Evolutionary conservation across 2,329 filamentous ascomycete species (phyloP).

Genomic region (Geosmithia morbida): DNA sequence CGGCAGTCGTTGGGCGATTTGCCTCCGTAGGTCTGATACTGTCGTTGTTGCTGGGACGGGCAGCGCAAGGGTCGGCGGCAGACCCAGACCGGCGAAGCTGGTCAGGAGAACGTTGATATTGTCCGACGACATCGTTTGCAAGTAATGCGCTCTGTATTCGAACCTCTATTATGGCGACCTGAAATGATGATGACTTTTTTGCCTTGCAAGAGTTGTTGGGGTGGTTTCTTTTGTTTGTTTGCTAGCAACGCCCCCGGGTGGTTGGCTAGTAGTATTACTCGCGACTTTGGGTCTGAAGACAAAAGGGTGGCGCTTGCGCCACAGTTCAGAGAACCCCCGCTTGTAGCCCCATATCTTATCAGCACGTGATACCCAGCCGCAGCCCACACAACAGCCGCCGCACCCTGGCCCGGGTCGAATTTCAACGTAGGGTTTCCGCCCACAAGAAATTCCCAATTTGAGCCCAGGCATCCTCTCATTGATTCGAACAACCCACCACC

Average conservation of each 20-base stretch:
- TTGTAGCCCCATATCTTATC: slow-evolving; percentile 7
- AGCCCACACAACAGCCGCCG: slow-evolving; percentile 13
- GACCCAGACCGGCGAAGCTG: slow-evolving; percentile 67
- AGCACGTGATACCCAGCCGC: slow-evolving; percentile 17
- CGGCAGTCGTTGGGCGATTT: slow-evolving; percentile 47
- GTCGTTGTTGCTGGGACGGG: slow-evolving; percentile 51
- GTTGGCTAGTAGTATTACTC: too few relatives aligned
- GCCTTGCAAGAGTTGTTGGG: neutral
- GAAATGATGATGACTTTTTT: neutral
- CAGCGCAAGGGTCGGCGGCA: slow-evolving; percentile 74
- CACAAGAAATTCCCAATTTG: slow-evolving; percentile 31
- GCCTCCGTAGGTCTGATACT: slow-evolving; percentile 50
- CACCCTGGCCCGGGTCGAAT: slow-evolving; percentile 18
- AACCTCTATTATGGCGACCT: neutral
- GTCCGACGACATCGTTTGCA: slow-evolving; percentile 32
- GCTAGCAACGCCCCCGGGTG: too few relatives aligned
- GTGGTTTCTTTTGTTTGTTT: too few relatives aligned
- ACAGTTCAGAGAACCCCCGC: neutral
- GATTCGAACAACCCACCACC: slow-evolving; percentile 21
- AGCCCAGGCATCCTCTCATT: slow-evolving; percentile 16
- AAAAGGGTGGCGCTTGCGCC: neutral
- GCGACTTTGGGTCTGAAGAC: too few relatives aligned
- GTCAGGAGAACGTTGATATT: slow-evolving; percentile 72
- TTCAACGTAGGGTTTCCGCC: slow-evolving; percentile 24
- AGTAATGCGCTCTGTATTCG: neutral